These are phyloP conservation scores for Licmophora abbreviata DNA, from an alignment of 108 stramenopile species.

Conservation along the genomic window DNA sequence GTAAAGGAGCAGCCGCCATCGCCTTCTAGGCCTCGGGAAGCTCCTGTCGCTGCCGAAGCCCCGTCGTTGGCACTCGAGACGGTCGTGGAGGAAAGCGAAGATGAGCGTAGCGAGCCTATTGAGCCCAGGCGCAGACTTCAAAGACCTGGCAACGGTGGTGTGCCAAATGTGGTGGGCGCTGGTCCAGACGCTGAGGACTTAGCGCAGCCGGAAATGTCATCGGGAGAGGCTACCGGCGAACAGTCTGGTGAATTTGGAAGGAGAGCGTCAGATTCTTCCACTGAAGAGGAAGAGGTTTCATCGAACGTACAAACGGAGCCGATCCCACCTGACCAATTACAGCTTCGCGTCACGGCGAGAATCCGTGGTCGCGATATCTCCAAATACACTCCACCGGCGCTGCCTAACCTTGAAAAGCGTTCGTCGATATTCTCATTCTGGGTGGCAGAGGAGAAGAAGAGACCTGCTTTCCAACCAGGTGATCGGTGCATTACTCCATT, in stretches of 20 bases:
- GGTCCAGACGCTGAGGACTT: background rate
- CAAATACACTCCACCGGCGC: slow-evolving; percentile 55
- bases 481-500: slow-evolving; percentile 77
- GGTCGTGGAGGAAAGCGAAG: slow-evolving; percentile 63
- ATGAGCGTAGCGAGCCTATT: slow-evolving; percentile 17
- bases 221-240: no score
- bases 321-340: background rate
- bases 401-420: slow-evolving; percentile 60
- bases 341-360: slow-evolving; percentile 23
- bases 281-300: background rate
- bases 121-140: no score
- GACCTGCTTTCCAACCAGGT: slow-evolving; percentile 33
- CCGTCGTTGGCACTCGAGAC: slow-evolving; percentile 41
- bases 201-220: background rate
- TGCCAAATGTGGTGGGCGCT: background rate
- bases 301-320: background rate
- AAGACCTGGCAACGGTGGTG: background rate
- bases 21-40: slow-evolving; percentile 14
- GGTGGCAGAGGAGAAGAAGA: slow-evolving; percentile 9
- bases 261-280: background rate
- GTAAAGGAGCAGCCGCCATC: slow-evolving; percentile 12
- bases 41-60: no score
- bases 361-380: slow-evolving; percentile 54
- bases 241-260: no score
- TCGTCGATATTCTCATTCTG: slow-evolving; percentile 67